These are phyloP conservation scores for Catenaria anguillulae DNA, from an alignment of 371 early-diverging fungal species.

Conservation along the genomic window DNA sequence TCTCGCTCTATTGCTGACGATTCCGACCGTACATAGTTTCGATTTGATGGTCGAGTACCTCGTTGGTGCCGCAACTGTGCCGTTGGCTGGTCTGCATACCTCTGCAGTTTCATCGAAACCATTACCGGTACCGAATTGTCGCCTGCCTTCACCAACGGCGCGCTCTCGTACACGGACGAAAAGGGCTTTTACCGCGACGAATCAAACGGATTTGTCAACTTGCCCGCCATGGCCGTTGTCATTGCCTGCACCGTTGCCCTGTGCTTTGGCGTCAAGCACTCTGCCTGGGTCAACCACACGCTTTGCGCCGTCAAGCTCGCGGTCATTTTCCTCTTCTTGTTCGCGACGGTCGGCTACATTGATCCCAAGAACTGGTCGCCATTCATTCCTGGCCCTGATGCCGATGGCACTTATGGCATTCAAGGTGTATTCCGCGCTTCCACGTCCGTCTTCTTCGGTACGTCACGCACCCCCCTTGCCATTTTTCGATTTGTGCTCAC, in stretches of 20 bases:
- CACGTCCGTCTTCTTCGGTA: background rate
- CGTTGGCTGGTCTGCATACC: constrained; percentile 63
- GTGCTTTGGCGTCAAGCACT: constrained; percentile 15
- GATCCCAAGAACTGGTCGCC: constrained; percentile 5
- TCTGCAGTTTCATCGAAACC: constrained; percentile 45
- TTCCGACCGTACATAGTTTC: too few species aligned
- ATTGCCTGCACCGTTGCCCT: background rate
- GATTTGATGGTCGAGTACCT: constrained; percentile 66
- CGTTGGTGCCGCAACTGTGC: constrained; percentile 17
- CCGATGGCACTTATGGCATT: background rate
- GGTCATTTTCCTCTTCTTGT: constrained; percentile 4
- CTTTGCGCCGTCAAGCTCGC: too few species aligned
- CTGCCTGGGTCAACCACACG: background rate
- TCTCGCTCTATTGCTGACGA: too few species aligned
- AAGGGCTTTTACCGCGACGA: too few species aligned
- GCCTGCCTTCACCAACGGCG: too few species aligned
- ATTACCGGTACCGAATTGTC: constrained; percentile 26
- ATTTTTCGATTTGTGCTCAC: constrained; percentile 33
- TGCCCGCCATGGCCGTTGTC: background rate
- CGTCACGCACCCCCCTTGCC: background rate
- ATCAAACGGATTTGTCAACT: constrained; percentile 13
- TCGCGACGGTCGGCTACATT: background rate
- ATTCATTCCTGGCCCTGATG: constrained; percentile 5
- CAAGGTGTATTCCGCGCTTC: constrained; percentile 4
- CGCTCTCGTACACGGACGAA: too few species aligned